These are phyloP conservation scores for Eucalyptus camaldulensis DNA, from an alignment of 345 rosid genomes.

Conservation along the genomic window DNA sequence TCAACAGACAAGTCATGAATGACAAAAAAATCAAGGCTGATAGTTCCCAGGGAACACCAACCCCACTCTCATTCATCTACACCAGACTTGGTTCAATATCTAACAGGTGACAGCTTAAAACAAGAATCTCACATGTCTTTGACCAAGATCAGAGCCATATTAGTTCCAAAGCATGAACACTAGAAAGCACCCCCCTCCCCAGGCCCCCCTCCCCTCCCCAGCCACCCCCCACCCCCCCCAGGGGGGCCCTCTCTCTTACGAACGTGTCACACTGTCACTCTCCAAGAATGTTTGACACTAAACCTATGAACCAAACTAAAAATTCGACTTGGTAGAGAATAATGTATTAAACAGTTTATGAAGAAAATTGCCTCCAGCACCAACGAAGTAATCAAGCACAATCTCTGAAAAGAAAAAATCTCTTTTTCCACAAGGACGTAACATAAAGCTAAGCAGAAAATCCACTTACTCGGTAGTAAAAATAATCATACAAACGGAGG, in stretches of 20 bases:
- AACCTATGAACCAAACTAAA: background rate
- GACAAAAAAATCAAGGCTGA: background rate
- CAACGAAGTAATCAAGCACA: background rate
- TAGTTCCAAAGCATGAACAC: background rate
- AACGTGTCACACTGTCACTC: background rate
- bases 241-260: background rate
- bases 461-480: slow-evolving; percentile 81
- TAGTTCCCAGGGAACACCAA: background rate
- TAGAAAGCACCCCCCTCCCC: background rate
- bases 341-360: background rate
- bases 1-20: background rate
- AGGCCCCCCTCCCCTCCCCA: no score
- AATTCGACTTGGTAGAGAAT: background rate
- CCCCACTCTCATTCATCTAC: background rate
- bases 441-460: background rate
- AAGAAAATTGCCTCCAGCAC: background rate
- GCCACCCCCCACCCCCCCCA: no score
- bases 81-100: background rate
- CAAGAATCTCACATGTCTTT: background rate
- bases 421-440: background rate
- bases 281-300: background rate
- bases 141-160: background rate
- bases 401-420: background rate
- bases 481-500: slow-evolving; percentile 95
- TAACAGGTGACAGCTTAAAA: background rate